Percentiles rank a stretch among this genome's conserved stretches.
Evolutionary conservation across 2,329 filamentous ascomycete genomes (phyloP).

Genomic region (Aspergillus oerlinghausenensis): DNA sequence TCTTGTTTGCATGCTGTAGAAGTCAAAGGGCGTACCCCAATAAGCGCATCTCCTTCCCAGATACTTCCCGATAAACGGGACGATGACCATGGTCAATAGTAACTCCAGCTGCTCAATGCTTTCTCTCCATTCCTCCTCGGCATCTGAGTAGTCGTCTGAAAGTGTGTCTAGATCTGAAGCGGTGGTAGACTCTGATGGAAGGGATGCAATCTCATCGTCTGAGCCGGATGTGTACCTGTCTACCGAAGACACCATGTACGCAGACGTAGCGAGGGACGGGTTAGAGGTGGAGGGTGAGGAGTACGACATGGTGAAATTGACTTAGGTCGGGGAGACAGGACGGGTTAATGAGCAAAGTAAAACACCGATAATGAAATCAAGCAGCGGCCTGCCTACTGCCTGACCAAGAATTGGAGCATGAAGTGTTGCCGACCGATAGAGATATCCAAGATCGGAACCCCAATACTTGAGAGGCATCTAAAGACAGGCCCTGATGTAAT

Average conservation of each 20-base stretch:
- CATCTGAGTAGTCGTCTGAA: constrained; percentile 65
- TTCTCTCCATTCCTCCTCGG: constrained; percentile 91
- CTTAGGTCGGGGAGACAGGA: constrained; percentile 7
- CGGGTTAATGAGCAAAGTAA: not conserved
- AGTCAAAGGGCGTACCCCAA: constrained; percentile 62
- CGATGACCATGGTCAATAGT: constrained; percentile 86
- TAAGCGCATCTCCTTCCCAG: constrained; percentile 92
- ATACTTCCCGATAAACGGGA: constrained; percentile 92
- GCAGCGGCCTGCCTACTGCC: constrained; percentile 36
- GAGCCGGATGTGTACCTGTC: constrained; percentile 24
- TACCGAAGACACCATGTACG: constrained; percentile 36
- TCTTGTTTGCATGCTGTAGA: constrained; percentile 10
- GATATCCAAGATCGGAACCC: not conserved
- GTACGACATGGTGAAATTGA: constrained; percentile 26
- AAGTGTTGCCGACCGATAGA: not conserved
- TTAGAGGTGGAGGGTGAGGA: constrained; percentile 25
- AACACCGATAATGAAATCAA: constrained; percentile 14
- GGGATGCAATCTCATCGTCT: constrained; percentile 40
- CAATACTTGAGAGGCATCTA: not conserved
- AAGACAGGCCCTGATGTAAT: constrained; percentile 7
- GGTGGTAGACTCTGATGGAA: constrained; percentile 38
- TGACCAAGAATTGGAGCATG: constrained; percentile 20
- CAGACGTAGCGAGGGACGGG: constrained; percentile 35
- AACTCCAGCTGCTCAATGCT: constrained; percentile 91
- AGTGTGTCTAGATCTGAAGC: constrained; percentile 41